These are phyloP conservation scores for Xylariaceae sp. DNA, from an alignment of 2,329 filamentous ascomycete species.

Conservation along the genomic window DNA sequence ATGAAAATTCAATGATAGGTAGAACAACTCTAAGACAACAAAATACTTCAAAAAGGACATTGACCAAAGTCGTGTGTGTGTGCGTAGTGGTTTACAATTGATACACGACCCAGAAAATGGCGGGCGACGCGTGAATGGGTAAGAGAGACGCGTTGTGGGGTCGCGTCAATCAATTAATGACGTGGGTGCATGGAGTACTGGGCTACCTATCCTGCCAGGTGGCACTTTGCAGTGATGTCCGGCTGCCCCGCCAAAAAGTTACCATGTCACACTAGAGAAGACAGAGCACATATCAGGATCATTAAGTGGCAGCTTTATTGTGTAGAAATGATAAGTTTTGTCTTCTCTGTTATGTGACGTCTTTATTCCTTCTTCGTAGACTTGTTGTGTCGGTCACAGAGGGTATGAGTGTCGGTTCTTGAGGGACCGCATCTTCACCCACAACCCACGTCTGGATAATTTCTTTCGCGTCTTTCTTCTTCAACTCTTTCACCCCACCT, in stretches of 20 bases:
- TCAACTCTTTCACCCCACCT: slow-evolving; percentile 60
- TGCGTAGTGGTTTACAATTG: too few relatives aligned
- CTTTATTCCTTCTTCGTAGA: slow-evolving; percentile 19
- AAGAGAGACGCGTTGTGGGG: slow-evolving; percentile 19
- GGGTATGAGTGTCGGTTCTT: slow-evolving; percentile 12
- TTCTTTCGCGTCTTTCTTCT: slow-evolving; percentile 61
- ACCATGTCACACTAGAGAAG: too few relatives aligned
- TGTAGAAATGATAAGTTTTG: background rate
- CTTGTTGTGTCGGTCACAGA: slow-evolving; percentile 7
- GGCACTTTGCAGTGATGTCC: background rate
- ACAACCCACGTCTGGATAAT: slow-evolving; percentile 70
- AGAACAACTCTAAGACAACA: too few relatives aligned
- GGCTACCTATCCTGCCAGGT: background rate
- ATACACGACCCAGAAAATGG: too few relatives aligned
- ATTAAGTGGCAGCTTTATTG: slow-evolving; percentile 3
- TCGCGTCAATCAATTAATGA: background rate
- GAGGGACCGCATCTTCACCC: slow-evolving; percentile 32
- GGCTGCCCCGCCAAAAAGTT: too few relatives aligned
- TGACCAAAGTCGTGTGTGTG: too few relatives aligned
- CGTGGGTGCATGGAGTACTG: background rate
- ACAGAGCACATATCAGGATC: background rate
- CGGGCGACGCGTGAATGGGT: slow-evolving; percentile 16
- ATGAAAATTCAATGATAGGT: background rate
- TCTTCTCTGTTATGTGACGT: background rate
- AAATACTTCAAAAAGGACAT: too few relatives aligned